Evolutionary conservation across 805 yeast genomes (phyloP), one percentile per base, ranked within the genome.

Genomic region (Metschnikowia reukaufii): DNA sequence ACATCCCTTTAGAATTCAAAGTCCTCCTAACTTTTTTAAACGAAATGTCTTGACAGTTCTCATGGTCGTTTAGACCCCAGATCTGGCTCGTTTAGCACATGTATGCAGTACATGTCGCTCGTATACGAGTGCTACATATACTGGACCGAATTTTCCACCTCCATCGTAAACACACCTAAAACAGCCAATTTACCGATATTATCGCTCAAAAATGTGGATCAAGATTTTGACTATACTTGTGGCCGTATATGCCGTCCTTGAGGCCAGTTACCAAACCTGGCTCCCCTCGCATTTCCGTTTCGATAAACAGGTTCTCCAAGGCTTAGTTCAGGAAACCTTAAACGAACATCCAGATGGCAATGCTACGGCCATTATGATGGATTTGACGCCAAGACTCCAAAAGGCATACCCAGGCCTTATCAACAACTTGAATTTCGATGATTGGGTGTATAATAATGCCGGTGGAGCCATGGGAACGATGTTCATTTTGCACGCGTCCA

Each of bases 381-480:
- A 79, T 40, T 70, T 92, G 50, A 79, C 87, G 29, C 74, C 75
- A 2, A 38, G 46, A 30, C 36, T 56, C 49, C 50, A 48, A 43
- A 74, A 68, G 29, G 79, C 73, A 38, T 94, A 94, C 64, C 96
- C 96, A 10, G 82, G 81, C 6, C 63, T 77, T 55, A 79, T 92
- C 67, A 88, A 88, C 67, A 82, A 82, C 54, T 75, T 85, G 55
- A 80, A 83, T 63, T 73, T 75, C 42, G 86, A 86, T 44, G 92
- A 91, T 55, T 94, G 98, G 98, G 86, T 94, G 42, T 92, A 83
- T 79, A 94, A 94, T 78, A 89, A 88, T 60, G 99, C 99, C 3
- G 99, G 99, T 45, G 96, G 96, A 57, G 98, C 99, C 43, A 94
- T 94, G 99, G 94, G 95, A 19, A 82, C 90, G 45, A 92, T 94